phyloP scores from a whole-genome alignment of 805 yeast genomes.

The Zygosaccharomyces pseudorouxii region DNA sequence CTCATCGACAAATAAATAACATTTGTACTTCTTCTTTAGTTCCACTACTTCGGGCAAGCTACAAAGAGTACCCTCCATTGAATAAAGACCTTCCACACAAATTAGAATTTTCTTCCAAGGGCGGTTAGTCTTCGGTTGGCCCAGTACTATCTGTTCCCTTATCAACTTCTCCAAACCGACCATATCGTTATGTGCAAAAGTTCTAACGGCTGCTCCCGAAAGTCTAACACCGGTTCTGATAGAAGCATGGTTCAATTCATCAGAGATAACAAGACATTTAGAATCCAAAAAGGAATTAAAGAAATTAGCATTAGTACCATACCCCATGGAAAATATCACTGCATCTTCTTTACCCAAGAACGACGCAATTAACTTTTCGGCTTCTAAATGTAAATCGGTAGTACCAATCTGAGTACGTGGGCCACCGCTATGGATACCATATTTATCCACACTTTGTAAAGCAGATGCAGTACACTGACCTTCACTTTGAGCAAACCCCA shows the following conservation, averaged over 20 bases:
- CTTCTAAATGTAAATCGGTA: slow-evolving; percentile 61
- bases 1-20: slow-evolving; percentile 89
- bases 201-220: slow-evolving; percentile 89
- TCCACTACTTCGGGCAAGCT: slow-evolving; percentile 72
- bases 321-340: slow-evolving; percentile 86
- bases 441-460: slow-evolving; percentile 52
- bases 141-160: slow-evolving; percentile 83
- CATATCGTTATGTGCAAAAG: slow-evolving; percentile 91
- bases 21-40: slow-evolving; percentile 77
- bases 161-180: slow-evolving; percentile 65
- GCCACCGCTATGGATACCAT: slow-evolving; percentile 77
- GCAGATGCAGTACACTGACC: slow-evolving; percentile 87
- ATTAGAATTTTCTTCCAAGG: slow-evolving; percentile 89
- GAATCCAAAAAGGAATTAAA: slow-evolving; percentile 80
- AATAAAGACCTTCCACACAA: slow-evolving; percentile 87
- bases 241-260: slow-evolving; percentile 92
- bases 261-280: slow-evolving; percentile 86
- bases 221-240: slow-evolving; percentile 91
- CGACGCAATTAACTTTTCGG: slow-evolving; percentile 74
- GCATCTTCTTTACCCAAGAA: slow-evolving; percentile 91
- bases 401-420: slow-evolving; percentile 74
- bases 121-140: slow-evolving; percentile 91
- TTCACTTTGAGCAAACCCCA: slow-evolving; percentile 94
- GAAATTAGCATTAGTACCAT: slow-evolving; percentile 88
- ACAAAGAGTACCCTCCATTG: slow-evolving; percentile 89